A percentile compares a stretch with the other conserved stretches of the same genome.
phyloP scores from a whole-genome alignment of 768 basidiomycete species.

The Ramaria rubella region DNA sequence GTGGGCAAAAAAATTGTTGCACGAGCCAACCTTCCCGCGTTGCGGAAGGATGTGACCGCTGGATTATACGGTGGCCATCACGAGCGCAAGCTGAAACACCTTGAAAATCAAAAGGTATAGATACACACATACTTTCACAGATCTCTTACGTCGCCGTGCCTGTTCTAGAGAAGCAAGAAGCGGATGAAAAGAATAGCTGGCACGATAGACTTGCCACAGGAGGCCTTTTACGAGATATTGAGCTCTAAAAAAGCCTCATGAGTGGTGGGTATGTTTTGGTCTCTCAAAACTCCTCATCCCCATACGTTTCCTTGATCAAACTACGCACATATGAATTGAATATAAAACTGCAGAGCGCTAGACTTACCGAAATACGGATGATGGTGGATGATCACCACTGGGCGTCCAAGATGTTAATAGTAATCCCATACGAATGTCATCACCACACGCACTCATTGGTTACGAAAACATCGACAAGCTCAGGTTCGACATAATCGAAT shows the following conservation, averaged over 20 bases:
- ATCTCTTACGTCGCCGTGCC: neutral
- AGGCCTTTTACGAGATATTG: constrained; percentile 91
- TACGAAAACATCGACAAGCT: constrained; percentile 88
- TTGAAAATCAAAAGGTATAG: constrained; percentile 42
- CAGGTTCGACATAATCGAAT: constrained; percentile 92
- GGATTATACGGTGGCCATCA: constrained; percentile 93
- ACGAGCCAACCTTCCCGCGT: constrained; percentile 78
- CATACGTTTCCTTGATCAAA: constrained; percentile 89
- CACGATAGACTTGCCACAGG: constrained; percentile 85
- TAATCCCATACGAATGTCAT: neutral
- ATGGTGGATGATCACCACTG: constrained; percentile 95
- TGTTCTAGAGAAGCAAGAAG: constrained; percentile 77
- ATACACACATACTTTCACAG: neutral
- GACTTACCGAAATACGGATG: constrained; percentile 80
- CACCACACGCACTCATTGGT: constrained; percentile 86
- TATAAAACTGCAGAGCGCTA: neutral
- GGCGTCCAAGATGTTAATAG: neutral
- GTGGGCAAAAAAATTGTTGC: constrained; percentile 84
- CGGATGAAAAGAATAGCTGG: constrained; percentile 83
- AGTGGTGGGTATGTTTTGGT: neutral
- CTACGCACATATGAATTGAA: constrained; percentile 29
- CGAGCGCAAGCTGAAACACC: constrained; percentile 86
- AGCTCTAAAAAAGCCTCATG: constrained; percentile 41
- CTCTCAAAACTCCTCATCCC: constrained; percentile 65
- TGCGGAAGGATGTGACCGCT: constrained; percentile 89